Conservation (phyloP, 2,329 filamentous ascomycete species). For the Eurotiales sp. region DNA sequence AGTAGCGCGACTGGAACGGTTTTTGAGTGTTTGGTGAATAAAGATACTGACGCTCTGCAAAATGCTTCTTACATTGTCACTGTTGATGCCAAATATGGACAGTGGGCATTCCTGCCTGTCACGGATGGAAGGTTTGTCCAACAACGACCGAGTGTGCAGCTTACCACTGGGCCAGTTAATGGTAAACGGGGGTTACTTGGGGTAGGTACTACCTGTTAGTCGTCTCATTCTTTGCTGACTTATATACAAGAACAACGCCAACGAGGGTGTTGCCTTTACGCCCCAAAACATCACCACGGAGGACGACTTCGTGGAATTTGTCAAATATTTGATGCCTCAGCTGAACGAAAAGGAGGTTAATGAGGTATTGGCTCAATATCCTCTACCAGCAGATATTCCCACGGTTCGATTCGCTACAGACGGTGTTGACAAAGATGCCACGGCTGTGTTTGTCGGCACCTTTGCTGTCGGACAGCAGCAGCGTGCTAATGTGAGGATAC, state of each 20-base stretch:
- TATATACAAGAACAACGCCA: conserved; percentile 32
- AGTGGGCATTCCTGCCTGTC: conserved; percentile 44
- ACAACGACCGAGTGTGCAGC: conserved; percentile 42
- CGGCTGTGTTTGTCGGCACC: conserved; percentile 48
- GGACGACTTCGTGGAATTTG: conserved; percentile 9
- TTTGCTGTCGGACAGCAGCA: conserved; percentile 54
- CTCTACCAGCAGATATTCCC: conserved; percentile 23
- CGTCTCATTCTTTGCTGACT: conserved; percentile 22
- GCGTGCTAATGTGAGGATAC: conserved; percentile 38
- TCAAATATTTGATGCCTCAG: conserved; percentile 35
- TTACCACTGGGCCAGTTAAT: conserved; percentile 41
- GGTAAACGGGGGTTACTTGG: conserved; percentile 37
- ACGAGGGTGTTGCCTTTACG: conserved; percentile 43
- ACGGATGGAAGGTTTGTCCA: conserved; percentile 51
- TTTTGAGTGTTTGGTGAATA: conserved; percentile 40
- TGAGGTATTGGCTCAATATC: conserved; percentile 38
- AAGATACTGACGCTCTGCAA: conserved; percentile 33
- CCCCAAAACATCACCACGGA: conserved; percentile 18
- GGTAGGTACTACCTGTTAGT: conserved; percentile 35
- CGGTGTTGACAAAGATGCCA: conserved; percentile 34
- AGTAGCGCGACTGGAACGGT: conserved; percentile 20
- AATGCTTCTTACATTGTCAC: conserved; percentile 31
- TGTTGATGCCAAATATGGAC: conserved; percentile 41
- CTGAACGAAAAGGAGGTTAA: conserved; percentile 41
- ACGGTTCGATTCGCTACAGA: conserved; percentile 33